phyloP scores from a whole-genome alignment of 805 yeast genomes.

The Phaffomyces opuntiae region DNA sequence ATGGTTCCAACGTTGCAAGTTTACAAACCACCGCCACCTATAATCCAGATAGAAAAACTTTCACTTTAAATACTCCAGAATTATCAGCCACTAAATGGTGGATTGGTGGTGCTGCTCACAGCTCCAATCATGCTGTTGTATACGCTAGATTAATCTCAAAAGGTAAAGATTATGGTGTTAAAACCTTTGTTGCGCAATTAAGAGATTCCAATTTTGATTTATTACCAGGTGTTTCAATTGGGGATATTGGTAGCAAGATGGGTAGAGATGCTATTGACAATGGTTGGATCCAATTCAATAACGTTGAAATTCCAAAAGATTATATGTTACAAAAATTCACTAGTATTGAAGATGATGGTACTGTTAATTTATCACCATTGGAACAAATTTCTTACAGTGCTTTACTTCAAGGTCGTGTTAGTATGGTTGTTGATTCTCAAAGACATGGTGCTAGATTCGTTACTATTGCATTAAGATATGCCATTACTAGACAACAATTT shows the following conservation, averaged over 20 bases:
- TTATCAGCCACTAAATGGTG: conserved; percentile 96
- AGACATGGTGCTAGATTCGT: conserved; percentile 71
- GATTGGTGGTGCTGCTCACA: conserved; percentile 97
- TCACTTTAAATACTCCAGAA: conserved; percentile 78
- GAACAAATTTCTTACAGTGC: conserved; percentile 90
- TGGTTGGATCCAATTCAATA: conserved; percentile 91
- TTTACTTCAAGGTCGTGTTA: conserved; percentile 79
- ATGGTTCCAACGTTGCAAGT: conserved; percentile 92
- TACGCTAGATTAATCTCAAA: conserved; percentile 79
- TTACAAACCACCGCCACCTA: conserved; percentile 88
- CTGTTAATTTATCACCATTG: conserved; percentile 66
- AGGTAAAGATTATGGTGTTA: conserved; percentile 86
- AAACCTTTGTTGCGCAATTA: conserved; percentile 85
- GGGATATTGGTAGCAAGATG: conserved; percentile 94
- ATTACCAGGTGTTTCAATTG: conserved; percentile 73
- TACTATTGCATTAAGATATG: conserved; percentile 84
- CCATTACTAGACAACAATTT: conserved; percentile 54
- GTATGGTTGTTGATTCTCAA: conserved; percentile 82
- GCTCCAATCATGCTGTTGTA: conserved; percentile 81
- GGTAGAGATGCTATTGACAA: conserved; percentile 94
- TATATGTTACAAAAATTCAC: conserved; percentile 79
- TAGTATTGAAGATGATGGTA: conserved; percentile 61
- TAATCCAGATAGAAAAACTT: conserved; percentile 56
- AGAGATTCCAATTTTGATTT: conserved; percentile 70
- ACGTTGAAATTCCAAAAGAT: conserved; percentile 77